Percentiles rank a stretch among this genome's conserved stretches.
Evolutionary conservation across 352 stramenopile species (phyloP).

Genomic region (Poterioochromonas sp.): DNA sequence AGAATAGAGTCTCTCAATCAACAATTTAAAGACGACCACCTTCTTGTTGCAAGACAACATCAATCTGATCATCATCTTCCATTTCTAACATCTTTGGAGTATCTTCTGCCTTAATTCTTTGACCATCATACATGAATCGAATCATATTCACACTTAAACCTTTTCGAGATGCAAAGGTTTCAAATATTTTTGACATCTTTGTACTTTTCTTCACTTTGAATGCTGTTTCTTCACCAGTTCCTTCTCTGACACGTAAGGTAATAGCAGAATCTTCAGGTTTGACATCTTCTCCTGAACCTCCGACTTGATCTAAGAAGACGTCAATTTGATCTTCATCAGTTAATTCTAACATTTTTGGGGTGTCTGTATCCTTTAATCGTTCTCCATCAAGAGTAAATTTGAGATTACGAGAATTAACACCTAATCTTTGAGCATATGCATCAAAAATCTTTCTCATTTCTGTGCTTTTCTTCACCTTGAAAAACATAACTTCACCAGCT

Average conservation of each 20-base stretch:
- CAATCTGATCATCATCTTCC: constrained; percentile 20
- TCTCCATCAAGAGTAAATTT: constrained; percentile 9
- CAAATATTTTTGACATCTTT: constrained; percentile 32
- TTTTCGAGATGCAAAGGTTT: not conserved
- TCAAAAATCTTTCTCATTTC: constrained; percentile 33
- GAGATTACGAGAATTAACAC: not conserved
- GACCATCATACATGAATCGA: not conserved
- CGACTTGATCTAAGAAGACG: not conserved
- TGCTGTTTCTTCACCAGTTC: not conserved
- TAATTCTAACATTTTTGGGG: constrained; percentile 25
- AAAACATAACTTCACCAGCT: not conserved
- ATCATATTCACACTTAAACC: not conserved
- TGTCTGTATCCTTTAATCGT: not conserved
- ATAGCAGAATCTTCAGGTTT: not conserved
- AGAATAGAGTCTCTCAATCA: too few relatives aligned
- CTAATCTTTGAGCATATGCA: not conserved
- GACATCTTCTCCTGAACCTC: not conserved
- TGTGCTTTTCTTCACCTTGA: constrained; percentile 55
- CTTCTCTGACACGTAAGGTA: not conserved
- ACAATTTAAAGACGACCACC: not conserved
- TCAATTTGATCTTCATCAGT: constrained; percentile 27
- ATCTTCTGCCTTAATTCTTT: constrained; percentile 4
- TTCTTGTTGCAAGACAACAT: not conserved
- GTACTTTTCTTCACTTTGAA: constrained; percentile 55
- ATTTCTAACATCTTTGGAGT: constrained; percentile 27